Evolutionary conservation across 768 basidiomycete genomes (phyloP), one percentile per base, ranked within the genome.

Genomic region (Lactifluus piperatus): DNA sequence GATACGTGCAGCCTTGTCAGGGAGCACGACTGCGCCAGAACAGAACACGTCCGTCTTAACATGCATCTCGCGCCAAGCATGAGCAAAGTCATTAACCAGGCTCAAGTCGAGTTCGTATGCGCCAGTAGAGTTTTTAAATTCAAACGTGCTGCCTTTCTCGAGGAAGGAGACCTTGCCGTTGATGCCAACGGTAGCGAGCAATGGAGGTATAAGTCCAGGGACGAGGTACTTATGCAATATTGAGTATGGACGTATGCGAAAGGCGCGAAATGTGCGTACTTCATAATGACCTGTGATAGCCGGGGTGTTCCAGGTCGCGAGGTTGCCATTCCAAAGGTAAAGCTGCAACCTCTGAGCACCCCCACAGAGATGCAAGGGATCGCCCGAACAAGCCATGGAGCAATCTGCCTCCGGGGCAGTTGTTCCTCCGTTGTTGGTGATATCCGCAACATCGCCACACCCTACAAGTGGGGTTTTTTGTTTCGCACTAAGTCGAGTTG

Each of bases 121-220:
- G 10, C 87, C 88, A 18, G 89, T 88, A 4, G 84, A 77, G 69
- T 88, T 88, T 4, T 68, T 60, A 56, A 75, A 82, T 36, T 80
- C 80, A 56, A 76, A 77, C 24, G 87, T 89, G 11, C 86, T 85
- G 4, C 53, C 72, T 68, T 91, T 91, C 70, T 91, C 89, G 6
- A 91, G 73, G 73, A 91, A 87, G 1, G 83, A 79, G 49, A 91
- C 83, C 67, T 91, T 91, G 75, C 86, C 83, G 74, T 91, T 91
- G 70, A 86, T 76, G 2, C 88, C 87, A 30, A 91, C 73, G 0
- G 88, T 90, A 2, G 85, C 81, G 36, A 89, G 79, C 57, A 90
- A 74, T 4, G 88, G 87, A 11, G 88, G 81, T 53, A 88, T 77
- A 32, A 88, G 76, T 2, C 88, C 88, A 0, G 73, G 72, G 20